Conservation (phyloP, 306 rosid species). For the Castanopsis chinensis region DNA sequence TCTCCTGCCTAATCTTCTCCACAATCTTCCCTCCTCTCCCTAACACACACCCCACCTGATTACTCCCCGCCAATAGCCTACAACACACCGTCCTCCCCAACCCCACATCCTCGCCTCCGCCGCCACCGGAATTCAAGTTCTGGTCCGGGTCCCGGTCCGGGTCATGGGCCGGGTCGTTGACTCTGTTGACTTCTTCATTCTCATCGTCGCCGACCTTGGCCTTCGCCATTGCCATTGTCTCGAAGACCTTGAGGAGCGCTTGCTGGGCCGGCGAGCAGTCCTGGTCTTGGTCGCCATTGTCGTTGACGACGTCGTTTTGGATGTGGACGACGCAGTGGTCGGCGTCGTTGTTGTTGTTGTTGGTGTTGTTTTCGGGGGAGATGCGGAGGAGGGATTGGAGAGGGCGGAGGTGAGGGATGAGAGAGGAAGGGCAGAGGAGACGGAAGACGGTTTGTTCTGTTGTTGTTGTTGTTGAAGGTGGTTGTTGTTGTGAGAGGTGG, state of each 20-base stretch:
- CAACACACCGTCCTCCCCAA: constrained; percentile 22
- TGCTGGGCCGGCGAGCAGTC: constrained; percentile 50
- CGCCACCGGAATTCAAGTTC: neutral
- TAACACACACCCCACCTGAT: constrained; percentile 63
- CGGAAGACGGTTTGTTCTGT: constrained; percentile 53
- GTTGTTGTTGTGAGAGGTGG: constrained; percentile 15
- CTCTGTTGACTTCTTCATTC: neutral
- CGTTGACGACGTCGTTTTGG: neutral
- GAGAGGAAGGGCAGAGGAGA: constrained; percentile 47
- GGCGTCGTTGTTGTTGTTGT: constrained; percentile 48
- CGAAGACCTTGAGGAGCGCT: constrained; percentile 64
- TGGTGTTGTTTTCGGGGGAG: constrained; percentile 41
- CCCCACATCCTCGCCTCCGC: too few species aligned
- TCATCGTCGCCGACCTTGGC: constrained; percentile 7
- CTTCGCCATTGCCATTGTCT: constrained; percentile 31
- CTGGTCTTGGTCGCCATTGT: constrained; percentile 5
- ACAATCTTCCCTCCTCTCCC: constrained; percentile 69
- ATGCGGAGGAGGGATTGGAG: constrained; percentile 16
- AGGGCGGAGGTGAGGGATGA: constrained; percentile 29
- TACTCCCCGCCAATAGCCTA: constrained; percentile 58
- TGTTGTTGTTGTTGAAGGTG: constrained; percentile 14
- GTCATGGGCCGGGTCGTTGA: neutral
- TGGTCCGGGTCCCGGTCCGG: neutral
- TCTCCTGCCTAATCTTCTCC: constrained; percentile 71
- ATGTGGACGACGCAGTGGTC: constrained; percentile 56